Base-by-base conservation (phyloP, 148 eudicot genomes). In the Rhododendron ferrugineum region DNA sequence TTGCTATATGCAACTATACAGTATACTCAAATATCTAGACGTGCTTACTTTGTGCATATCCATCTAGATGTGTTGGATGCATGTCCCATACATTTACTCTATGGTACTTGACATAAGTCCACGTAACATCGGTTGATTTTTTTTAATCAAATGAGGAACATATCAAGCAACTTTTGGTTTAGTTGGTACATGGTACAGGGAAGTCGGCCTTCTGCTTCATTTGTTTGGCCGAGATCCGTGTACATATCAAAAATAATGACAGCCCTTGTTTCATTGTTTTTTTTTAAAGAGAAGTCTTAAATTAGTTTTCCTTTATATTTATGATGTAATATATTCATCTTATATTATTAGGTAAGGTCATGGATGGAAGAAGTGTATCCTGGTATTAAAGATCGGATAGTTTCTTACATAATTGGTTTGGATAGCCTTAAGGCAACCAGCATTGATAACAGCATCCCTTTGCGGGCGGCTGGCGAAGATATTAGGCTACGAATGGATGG, bases 401-500 rank as follows among this genome's bases (percentile, higher is more conserved):
- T 92, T 8, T 92, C 98, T 74, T 97, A 97, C 83, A 93, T 95
- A 44, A 94, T 97, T 82, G 99, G 99, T 82, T 83, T 94, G 50
- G 99, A 97, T 91, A 97, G 99, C 93, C 91, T 97, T 74, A 95
- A 94, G 88, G 93, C 92, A 40, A 81, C 82, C 58, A 50, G 88
- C 86, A 82, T 72, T 70, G 84, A 85, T 68, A 83, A 90, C 81
- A 81, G 77, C 66, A 42, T 49, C 60, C 62, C 89, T 32, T 30
- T 68, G 80, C 82, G 86, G 58, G 84, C 70, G 78, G 85, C 84
- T 37, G 84, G 85, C 83, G 86, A 86, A 86, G 99, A 97, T 89
- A 89, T 97, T 88, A 90, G 99, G 90, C 87, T 97, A 84, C 93
- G 95, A 47, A 94, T 97, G 95, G 99, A 97, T 91, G 99, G 99